Evolutionary conservation across 2,329 filamentous ascomycete species (phyloP).

Genomic region (Microsporum ferrugineum): DNA sequence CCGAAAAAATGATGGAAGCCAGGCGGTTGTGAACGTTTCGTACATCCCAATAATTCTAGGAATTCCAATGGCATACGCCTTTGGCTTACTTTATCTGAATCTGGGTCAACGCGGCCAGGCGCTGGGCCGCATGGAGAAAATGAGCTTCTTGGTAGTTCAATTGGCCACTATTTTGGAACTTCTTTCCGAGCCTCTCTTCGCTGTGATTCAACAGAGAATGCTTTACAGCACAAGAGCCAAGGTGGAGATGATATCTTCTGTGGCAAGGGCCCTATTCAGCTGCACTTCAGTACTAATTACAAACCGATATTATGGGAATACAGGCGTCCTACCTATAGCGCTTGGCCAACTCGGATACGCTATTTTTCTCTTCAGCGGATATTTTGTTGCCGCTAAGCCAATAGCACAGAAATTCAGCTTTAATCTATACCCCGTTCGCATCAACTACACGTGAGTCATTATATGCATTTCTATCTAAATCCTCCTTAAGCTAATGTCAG

Average conservation of each 20-base stretch:
- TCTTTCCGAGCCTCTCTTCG: slow-evolving; percentile 76
- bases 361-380: slow-evolving; percentile 55
- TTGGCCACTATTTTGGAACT: slow-evolving; percentile 60
- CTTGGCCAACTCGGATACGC: slow-evolving; percentile 75
- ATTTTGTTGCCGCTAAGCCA: slow-evolving; percentile 49
- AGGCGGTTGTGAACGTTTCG: slow-evolving; percentile 78
- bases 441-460: slow-evolving; percentile 33
- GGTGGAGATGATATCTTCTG: slow-evolving; percentile 72
- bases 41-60: slow-evolving; percentile 67
- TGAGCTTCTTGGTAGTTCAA: slow-evolving; percentile 45
- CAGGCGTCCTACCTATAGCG: slow-evolving; percentile 80
- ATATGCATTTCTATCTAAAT: not conserved
- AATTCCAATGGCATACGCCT: slow-evolving; percentile 47
- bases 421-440: slow-evolving; percentile 48
- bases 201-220: slow-evolving; percentile 70
- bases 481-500: not conserved
- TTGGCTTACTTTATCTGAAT: slow-evolving; percentile 58
- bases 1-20: slow-evolving; percentile 29
- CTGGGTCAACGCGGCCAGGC: slow-evolving; percentile 41
- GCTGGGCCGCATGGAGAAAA: slow-evolving; percentile 51
- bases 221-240: slow-evolving; percentile 68
- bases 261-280: slow-evolving; percentile 63
- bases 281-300: slow-evolving; percentile 60
- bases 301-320: slow-evolving; percentile 38
- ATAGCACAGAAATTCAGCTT: slow-evolving; percentile 52